A percentile compares a stretch with the other conserved stretches of the same genome.
Evolutionary conservation across 1,139 yeast species (phyloP).

Genomic region (Keqinozyma sinolaborantium): DNA sequence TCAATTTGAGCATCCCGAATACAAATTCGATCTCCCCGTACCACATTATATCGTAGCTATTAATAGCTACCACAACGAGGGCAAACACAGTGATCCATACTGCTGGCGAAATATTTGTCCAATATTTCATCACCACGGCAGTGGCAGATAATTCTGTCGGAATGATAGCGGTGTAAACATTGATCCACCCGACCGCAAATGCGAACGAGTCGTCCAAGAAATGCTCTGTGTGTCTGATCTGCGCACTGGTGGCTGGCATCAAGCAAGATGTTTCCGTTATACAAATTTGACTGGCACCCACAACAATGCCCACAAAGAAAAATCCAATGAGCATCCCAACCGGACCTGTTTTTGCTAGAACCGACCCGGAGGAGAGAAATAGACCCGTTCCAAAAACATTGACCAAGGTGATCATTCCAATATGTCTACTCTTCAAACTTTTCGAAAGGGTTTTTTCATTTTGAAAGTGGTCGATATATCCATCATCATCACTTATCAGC

Average conservation of each 20-base stretch:
- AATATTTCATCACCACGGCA: conserved; percentile 38
- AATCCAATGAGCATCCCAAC: conserved; percentile 55
- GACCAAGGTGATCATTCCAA: conserved; percentile 42
- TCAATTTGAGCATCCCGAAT: conserved; percentile 42
- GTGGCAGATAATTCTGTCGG: conserved; percentile 43
- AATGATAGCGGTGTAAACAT: conserved; percentile 37
- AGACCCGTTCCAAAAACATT: conserved; percentile 46
- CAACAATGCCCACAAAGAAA: conserved; percentile 37
- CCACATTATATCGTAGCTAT: conserved; percentile 40
- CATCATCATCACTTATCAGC: too few relatives aligned
- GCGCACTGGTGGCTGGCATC: conserved; percentile 59
- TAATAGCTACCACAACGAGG: conserved; percentile 29
- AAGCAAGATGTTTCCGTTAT: conserved; percentile 60
- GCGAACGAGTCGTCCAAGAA: conserved; percentile 65
- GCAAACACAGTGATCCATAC: conserved; percentile 42
- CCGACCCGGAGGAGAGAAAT: conserved; percentile 68
- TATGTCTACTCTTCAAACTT: conserved; percentile 33
- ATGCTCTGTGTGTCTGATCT: conserved; percentile 50
- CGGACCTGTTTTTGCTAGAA: conserved; percentile 61
- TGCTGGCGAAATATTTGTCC: conserved; percentile 35
- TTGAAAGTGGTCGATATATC: conserved; percentile 10
- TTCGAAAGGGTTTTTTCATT: conserved; percentile 22
- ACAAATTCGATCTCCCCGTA: conserved; percentile 44
- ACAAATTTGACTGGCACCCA: conserved; percentile 54
- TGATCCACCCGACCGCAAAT: conserved; percentile 59